Base-by-base conservation (phyloP, 352 stramenopile species). In the Phytophthora citricola region DNA sequence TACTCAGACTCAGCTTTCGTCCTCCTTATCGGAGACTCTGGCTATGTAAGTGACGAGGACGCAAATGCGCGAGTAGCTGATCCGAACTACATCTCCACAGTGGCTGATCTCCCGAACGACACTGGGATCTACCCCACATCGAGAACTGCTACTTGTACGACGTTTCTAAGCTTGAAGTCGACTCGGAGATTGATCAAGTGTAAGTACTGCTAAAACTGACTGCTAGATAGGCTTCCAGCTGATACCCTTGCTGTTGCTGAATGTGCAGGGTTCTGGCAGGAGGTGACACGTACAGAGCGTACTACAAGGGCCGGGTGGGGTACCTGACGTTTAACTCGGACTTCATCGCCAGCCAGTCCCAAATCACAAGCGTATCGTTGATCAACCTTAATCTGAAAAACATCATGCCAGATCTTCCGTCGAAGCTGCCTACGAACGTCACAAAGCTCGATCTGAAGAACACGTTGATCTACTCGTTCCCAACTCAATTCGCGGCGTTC, bases 301-400 rank as follows among this genome's bases (percentile, higher is more conserved):
- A 49, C 50, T 59, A 63, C 54, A 75, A 71, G 36, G 49, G 67
- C n/a, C 55, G 60, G 27, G 67, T 75, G 31, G 61, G 50, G n/a
- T 67, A 71, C 24, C 29, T 75, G 9, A 61, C 58, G 0, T 58
- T 75, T 29, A 61, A 67, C 31, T 62, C 56, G 22, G 46, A 52
- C 48, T 73, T 77, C 46, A 50, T 77, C 31, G 59, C 32, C 31
- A 60, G 68, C 11, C 64, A 77, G 59, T 65, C 52, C 11, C 64
- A 77, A 14, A 51, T 77, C 48, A 74, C 53, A 5, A 63, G 29
- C 17, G 58, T 77, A 17, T 63, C 44, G 40, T 48, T 77, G n/a
- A 53, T 66, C 47, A 77, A 31, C n/a, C 40, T 77, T 9, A 63
- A 77, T 27, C 54, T 77, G 44, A 66, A 65, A 43, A 32, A 66